These are phyloP conservation scores for Pythium myriotylum DNA, from an alignment of 352 stramenopile species.

Conservation along the genomic window DNA sequence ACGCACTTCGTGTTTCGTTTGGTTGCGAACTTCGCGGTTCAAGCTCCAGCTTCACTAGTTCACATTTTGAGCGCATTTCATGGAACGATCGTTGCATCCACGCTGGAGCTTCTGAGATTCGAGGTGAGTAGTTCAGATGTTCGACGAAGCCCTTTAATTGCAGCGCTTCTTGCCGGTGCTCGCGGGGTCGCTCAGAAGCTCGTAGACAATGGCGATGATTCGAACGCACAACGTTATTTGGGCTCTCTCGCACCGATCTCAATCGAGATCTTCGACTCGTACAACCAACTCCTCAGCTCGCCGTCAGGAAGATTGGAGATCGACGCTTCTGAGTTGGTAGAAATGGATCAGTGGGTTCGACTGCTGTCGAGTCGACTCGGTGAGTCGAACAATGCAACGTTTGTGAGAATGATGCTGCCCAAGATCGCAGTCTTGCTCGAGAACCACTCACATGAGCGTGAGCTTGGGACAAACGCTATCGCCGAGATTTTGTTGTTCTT, in stretches of 20 bases:
- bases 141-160: not conserved
- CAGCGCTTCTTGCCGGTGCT: conserved; percentile 5
- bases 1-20: conserved; percentile 18
- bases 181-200: conserved; percentile 19
- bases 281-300: not conserved
- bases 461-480: not conserved
- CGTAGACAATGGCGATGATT: conserved; percentile 13
- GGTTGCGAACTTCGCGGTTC: conserved; percentile 10
- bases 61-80: conserved; percentile 18
- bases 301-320: no score
- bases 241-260: conserved; percentile 40
- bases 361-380: conserved; percentile 51
- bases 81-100: not conserved
- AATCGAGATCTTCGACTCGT: conserved; percentile 28
- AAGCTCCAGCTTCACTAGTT: conserved; percentile 12
- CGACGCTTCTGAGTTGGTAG: conserved; percentile 33
- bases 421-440: conserved; percentile 46
- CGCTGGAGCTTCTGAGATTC: not conserved
- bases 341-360: conserved; percentile 51
- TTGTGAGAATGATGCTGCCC: conserved; percentile 65
- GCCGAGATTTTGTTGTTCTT: conserved; percentile 26
- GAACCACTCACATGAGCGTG: conserved; percentile 1
- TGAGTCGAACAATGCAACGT: conserved; percentile 43
- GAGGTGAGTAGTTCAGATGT: not conserved
- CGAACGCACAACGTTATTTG: conserved; percentile 51